A percentile compares a stretch with the other conserved stretches of the same genome.
Conservation (phyloP, 495 filamentous ascomycete species). For the Penicillium ochrochloron region DNA sequence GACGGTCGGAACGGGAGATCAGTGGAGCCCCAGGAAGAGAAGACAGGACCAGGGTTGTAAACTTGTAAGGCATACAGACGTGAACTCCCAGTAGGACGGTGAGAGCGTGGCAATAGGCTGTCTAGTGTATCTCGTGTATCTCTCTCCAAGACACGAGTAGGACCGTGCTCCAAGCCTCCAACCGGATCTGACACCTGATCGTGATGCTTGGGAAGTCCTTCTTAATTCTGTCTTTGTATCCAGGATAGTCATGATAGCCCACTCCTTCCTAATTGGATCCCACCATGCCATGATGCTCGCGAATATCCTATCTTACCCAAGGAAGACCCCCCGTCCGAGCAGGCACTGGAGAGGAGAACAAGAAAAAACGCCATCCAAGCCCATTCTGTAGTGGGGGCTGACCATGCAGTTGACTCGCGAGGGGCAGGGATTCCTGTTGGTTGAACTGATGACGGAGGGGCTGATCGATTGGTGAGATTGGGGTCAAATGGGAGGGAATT, state of each 20-base stretch:
- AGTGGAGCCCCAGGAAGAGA: slow-evolving; percentile 34
- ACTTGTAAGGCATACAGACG: no score
- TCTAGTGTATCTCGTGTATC: background rate
- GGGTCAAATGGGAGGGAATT: background rate
- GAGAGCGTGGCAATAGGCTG: slow-evolving; percentile 31
- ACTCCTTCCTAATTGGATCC: slow-evolving; percentile 24
- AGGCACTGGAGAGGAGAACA: background rate
- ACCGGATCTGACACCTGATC: slow-evolving; percentile 34
- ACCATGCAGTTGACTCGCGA: slow-evolving; percentile 16
- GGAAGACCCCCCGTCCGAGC: slow-evolving; percentile 1
- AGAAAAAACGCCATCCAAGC: background rate
- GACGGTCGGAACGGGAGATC: slow-evolving; percentile 42
- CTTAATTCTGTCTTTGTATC: no score
- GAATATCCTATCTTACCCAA: slow-evolving; percentile 20
- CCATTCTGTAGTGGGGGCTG: slow-evolving; percentile 17
- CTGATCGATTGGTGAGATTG: background rate
- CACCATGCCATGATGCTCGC: slow-evolving; percentile 20
- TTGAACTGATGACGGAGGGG: slow-evolving; percentile 3
- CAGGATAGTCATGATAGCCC: slow-evolving; percentile 13
- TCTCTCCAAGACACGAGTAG: slow-evolving; percentile 4
- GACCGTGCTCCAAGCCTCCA: slow-evolving; percentile 22
- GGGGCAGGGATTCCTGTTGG: slow-evolving; percentile 15
- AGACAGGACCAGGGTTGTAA: background rate
- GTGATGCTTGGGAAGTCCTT: slow-evolving; percentile 13
- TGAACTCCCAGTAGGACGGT: background rate